Base-by-base conservation (phyloP, 73 alveolate genomes). In the Symbiodinium natans region DNA sequence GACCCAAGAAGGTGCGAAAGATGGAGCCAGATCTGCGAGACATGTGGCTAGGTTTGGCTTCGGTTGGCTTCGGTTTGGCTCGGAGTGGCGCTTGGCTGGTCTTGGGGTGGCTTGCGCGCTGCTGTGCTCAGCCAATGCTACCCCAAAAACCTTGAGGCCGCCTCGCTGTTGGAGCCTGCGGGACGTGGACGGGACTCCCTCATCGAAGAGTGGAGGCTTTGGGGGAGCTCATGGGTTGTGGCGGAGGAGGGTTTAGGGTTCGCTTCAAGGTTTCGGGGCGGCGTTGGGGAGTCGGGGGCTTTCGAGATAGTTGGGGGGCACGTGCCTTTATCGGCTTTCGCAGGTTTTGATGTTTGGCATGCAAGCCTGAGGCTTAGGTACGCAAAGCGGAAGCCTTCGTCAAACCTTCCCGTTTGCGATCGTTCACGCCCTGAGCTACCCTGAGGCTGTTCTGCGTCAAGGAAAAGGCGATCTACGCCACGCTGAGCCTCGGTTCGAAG, bases 381-480 rank as follows among this genome's bases (percentile, higher is more conserved):
- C 59, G 59, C 75, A 56, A 31, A 21, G 75, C 59, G 59, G 11
- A 46, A 5, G 71, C 71, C 68, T 52, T 27, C 21, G 68, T 10
- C 2, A 52, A 48, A 2, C 63, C 68, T 10, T 52, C 68, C n/a
- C n/a, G n/a, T 15, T 10, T 52, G 5, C 68, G 19, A 43, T 5
- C 5, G 56, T 8, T 43, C 19, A 43, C 68, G 29, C 31, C 71
- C 71, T 21, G 27, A 52, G 71, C 17, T 52, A 8, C 29, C 68
- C 25, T 27, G 68, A 75, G 95, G 95, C 95, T 88, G n/a, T 92
- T 92, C 90, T 92, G 98, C 90, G 75, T 92, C 92, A 99, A 99
- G 99, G 99, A 99, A 95, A 99, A 99, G 93, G 87, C 99, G 75
- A 99, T 99, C 42, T 99, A 99, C 99, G 83, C 99, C 39, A 99